phyloP scores from a whole-genome alignment of 306 rosid genomes.

The Dalbergia oliveri region DNA sequence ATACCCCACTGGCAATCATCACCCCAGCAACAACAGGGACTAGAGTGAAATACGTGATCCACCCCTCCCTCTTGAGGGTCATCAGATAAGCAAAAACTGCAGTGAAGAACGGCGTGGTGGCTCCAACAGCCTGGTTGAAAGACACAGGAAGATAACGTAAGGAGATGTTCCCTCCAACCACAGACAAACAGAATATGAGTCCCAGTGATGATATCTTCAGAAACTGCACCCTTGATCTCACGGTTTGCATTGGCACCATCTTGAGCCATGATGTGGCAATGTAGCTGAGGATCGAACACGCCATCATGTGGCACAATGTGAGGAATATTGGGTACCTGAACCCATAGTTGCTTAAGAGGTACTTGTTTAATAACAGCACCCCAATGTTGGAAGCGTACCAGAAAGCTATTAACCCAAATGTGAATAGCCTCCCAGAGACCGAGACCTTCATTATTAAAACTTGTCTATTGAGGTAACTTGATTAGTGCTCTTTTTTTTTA shows the following conservation, averaged over 20 bases:
- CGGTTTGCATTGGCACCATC: slow-evolving; percentile 51
- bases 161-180: slow-evolving; percentile 60
- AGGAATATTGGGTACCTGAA: slow-evolving; percentile 58
- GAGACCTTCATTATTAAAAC: slow-evolving; percentile 42
- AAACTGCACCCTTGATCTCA: slow-evolving; percentile 53
- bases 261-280: slow-evolving; percentile 53
- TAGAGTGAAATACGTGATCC: slow-evolving; percentile 53
- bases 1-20: slow-evolving; percentile 62
- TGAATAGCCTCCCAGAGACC: slow-evolving; percentile 45
- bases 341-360: slow-evolving; percentile 55
- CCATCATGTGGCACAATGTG: slow-evolving; percentile 61
- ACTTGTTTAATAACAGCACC: slow-evolving; percentile 56
- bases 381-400: slow-evolving; percentile 65
- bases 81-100: slow-evolving; percentile 55
- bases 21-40: slow-evolving; percentile 59
- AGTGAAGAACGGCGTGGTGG: slow-evolving; percentile 61
- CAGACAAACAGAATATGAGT: slow-evolving; percentile 58
- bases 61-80: slow-evolving; percentile 50
- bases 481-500: background rate
- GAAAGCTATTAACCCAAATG: slow-evolving; percentile 39
- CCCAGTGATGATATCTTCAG: slow-evolving; percentile 50
- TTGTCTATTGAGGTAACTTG: background rate
- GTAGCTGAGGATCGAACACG: slow-evolving; percentile 57
- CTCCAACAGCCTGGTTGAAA: slow-evolving; percentile 61
- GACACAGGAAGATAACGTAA: slow-evolving; percentile 55